Evolutionary conservation across 805 yeast genomes (phyloP).

Genomic region (Saccharomycopsis sp.): DNA sequence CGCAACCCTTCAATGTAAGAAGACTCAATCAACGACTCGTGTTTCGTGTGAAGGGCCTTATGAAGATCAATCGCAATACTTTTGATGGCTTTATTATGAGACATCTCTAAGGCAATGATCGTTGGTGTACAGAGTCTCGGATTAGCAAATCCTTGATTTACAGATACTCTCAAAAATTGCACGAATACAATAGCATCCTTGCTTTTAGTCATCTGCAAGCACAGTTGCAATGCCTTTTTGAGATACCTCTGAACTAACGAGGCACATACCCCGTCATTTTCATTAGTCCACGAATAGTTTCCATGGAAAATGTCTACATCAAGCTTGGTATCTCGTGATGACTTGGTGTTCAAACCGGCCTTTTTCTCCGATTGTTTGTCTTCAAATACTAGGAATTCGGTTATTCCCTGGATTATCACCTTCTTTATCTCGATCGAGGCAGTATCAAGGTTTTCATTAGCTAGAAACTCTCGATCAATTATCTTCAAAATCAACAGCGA

Average conservation of each 20-base stretch:
- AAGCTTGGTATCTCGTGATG: constrained; percentile 29
- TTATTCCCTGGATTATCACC: constrained; percentile 50
- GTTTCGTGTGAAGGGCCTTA: constrained; percentile 49
- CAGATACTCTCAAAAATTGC: constrained; percentile 47
- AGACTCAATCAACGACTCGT: constrained; percentile 65
- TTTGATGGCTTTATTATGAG: constrained; percentile 38
- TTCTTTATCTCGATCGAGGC: constrained; percentile 38
- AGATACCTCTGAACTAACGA: constrained; percentile 63
- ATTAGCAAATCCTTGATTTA: constrained; percentile 63
- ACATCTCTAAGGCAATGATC: constrained; percentile 60
- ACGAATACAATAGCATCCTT: constrained; percentile 46
- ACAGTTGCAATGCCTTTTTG: constrained; percentile 39
- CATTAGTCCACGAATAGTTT: constrained; percentile 35
- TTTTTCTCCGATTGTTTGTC: constrained; percentile 39
- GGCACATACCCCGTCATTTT: constrained; percentile 67
- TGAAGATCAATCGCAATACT: constrained; percentile 48
- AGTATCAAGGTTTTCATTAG: constrained; percentile 10
- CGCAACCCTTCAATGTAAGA: constrained; percentile 58
- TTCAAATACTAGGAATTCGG: constrained; percentile 51
- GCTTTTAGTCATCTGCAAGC: constrained; percentile 36
- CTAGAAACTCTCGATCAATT: constrained; percentile 43
- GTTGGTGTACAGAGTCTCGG: constrained; percentile 68
- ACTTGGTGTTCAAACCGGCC: constrained; percentile 34
- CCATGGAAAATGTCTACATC: constrained; percentile 55
- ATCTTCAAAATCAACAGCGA: constrained; percentile 39